Evolutionary conservation across 805 yeast species (phyloP).

Genomic region (Candida palmyrensis): DNA sequence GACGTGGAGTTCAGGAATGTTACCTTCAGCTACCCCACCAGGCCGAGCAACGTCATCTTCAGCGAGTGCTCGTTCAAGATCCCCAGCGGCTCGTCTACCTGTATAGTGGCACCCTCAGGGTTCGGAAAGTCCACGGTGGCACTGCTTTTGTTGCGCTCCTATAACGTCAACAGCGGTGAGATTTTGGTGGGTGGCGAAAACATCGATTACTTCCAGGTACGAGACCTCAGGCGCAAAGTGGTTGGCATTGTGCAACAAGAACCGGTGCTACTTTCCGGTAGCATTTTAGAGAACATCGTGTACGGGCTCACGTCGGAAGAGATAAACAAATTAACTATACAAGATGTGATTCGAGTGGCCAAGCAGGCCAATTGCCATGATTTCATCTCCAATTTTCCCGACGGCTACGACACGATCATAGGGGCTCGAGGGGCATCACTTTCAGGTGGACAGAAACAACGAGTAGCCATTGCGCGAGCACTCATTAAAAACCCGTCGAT

Average conservation of each 20-base stretch:
- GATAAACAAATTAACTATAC: conserved; percentile 30
- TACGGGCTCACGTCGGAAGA: conserved; percentile 42
- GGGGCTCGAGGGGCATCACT: conserved; percentile 55
- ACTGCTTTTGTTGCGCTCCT: conserved; percentile 47
- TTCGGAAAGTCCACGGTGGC: conserved; percentile 61
- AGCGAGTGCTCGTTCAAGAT: conserved; percentile 33
- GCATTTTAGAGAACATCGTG: conserved; percentile 51
- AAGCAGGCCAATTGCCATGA: conserved; percentile 56
- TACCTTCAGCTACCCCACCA: conserved; percentile 36
- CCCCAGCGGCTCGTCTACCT: conserved; percentile 31
- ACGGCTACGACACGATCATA: conserved; percentile 53
- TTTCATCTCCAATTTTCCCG: conserved; percentile 51
- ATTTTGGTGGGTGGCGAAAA: conserved; percentile 49
- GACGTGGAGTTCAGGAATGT: conserved; percentile 35
- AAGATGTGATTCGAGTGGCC: conserved; percentile 39
- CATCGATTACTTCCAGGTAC: conserved; percentile 43
- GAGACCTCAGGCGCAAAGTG: conserved; percentile 41
- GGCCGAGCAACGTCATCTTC: conserved; percentile 32
- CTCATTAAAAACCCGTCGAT: conserved; percentile 61
- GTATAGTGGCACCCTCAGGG: conserved; percentile 55
- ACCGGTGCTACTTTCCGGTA: conserved; percentile 53
- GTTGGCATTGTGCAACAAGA: conserved; percentile 63
- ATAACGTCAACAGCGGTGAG: conserved; percentile 44
- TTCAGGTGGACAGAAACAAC: conserved; percentile 76
- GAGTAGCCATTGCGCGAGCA: conserved; percentile 73